phyloP scores from a whole-genome alignment of 2,329 filamentous ascomycete species.

The Dryadomyces quercivorus region DNA sequence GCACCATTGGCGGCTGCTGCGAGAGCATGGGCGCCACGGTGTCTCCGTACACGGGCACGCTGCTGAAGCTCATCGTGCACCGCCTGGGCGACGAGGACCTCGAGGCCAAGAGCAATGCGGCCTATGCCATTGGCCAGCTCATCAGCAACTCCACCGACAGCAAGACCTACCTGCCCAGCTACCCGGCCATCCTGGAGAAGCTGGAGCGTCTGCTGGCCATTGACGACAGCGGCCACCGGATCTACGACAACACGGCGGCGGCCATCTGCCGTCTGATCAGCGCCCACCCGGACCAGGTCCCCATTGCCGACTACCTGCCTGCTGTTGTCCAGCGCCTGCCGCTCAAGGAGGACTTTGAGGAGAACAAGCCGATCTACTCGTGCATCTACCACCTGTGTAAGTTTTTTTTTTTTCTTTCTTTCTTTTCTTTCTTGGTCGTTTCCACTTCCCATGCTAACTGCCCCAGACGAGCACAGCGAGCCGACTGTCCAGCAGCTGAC shows the following conservation, averaged over 20 bases:
- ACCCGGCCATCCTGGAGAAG: slow-evolving; percentile 67
- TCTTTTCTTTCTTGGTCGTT: too few species aligned
- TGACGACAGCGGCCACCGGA: slow-evolving; percentile 52
- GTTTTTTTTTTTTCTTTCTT: slow-evolving; percentile 25
- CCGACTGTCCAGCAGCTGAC: slow-evolving; percentile 58
- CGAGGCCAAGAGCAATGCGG: slow-evolving; percentile 90
- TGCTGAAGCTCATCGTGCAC: slow-evolving; percentile 74
- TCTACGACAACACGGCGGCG: slow-evolving; percentile 86
- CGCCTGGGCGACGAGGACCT: slow-evolving; percentile 80
- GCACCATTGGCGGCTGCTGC: slow-evolving; percentile 83
- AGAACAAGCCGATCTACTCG: slow-evolving; percentile 87
- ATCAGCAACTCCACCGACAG: slow-evolving; percentile 68
- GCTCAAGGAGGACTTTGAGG: slow-evolving; percentile 85
- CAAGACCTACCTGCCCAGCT: slow-evolving; percentile 61
- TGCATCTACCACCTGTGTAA: slow-evolving; percentile 81
- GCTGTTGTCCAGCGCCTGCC: slow-evolving; percentile 68
- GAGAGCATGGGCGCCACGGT: slow-evolving; percentile 73
- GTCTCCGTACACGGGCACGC: slow-evolving; percentile 63
- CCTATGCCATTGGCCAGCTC: slow-evolving; percentile 79
- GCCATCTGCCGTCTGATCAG: slow-evolving; percentile 88
- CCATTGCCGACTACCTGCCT: slow-evolving; percentile 71
- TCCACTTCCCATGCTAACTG: too few species aligned
- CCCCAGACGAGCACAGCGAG: slow-evolving; percentile 52
- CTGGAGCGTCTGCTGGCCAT: slow-evolving; percentile 75
- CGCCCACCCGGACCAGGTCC: slow-evolving; percentile 71